These are phyloP conservation scores for Suhomyces bokatorum DNA, from an alignment of 1,139 yeast species.

Conservation along the genomic window DNA sequence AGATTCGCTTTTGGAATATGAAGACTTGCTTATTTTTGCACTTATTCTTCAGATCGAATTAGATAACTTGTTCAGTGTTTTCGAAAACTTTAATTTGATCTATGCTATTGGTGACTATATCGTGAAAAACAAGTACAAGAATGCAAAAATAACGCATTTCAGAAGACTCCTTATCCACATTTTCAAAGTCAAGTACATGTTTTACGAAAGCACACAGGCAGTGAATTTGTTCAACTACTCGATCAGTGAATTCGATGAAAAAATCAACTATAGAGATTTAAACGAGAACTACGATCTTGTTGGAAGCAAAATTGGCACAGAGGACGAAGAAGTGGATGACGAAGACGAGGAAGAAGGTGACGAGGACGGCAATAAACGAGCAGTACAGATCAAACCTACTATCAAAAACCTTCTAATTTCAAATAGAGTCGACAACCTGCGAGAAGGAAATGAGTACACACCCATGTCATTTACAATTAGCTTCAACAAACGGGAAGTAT, in stretches of 20 bases:
- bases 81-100: constrained; percentile 44
- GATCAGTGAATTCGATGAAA: constrained; percentile 34
- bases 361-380: constrained; percentile 5
- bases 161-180: constrained; percentile 27
- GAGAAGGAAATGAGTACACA: constrained; percentile 12
- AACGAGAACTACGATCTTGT: constrained; percentile 38
- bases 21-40: constrained; percentile 25
- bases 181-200: constrained; percentile 31
- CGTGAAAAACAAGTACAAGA: constrained; percentile 25
- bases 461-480: constrained; percentile 29
- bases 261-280: constrained; percentile 35
- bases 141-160: constrained; percentile 16
- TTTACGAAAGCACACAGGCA: constrained; percentile 44
- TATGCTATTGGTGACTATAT: constrained; percentile 46
- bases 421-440: constrained; percentile 7
- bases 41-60: constrained; percentile 40
- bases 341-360: constrained; percentile 13
- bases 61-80: constrained; percentile 41
- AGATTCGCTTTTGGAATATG: constrained; percentile 15
- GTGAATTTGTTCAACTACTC: constrained; percentile 41
- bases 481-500: constrained; percentile 20
- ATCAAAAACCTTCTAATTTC: constrained; percentile 21
- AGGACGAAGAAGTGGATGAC: constrained; percentile 7
- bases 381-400: constrained; percentile 19
- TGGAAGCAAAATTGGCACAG: constrained; percentile 14